Conservation (phyloP, 441 rosid genomes). For the Erodium texanum region DNA sequence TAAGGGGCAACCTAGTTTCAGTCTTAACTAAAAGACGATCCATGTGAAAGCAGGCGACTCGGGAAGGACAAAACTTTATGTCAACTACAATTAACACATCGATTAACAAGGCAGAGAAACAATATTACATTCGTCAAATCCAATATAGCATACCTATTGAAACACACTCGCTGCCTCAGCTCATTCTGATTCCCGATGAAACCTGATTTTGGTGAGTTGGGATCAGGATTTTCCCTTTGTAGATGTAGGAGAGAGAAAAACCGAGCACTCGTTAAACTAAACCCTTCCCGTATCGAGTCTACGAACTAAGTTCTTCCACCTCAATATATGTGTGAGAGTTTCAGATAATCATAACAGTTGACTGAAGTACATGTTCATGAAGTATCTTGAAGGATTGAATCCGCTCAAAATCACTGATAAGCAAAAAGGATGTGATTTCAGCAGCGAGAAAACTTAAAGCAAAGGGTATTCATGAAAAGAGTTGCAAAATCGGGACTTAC, state of each 20-base stretch:
- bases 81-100: background rate
- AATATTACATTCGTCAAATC: background rate
- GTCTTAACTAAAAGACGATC: no score
- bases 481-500: constrained; percentile 42
- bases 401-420: constrained; percentile 86
- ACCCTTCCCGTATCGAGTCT: constrained; percentile 19
- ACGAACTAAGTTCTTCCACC: constrained; percentile 17
- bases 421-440: constrained; percentile 10
- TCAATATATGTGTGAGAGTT: constrained; percentile 19
- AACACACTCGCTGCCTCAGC: background rate
- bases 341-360: constrained; percentile 44
- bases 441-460: background rate
- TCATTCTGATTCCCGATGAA: background rate
- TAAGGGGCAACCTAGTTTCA: no score
- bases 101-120: background rate
- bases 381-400: constrained; percentile 94
- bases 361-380: constrained; percentile 86
- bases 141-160: background rate
- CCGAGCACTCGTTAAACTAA: background rate
- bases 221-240: background rate
- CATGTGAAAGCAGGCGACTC: no score
- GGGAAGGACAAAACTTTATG: background rate
- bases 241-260: background rate
- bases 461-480: constrained; percentile 2
- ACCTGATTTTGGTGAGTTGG: background rate